Conservation (phyloP, 192 early-diverging fungal genomes). For the Dissophora ornata region DNA sequence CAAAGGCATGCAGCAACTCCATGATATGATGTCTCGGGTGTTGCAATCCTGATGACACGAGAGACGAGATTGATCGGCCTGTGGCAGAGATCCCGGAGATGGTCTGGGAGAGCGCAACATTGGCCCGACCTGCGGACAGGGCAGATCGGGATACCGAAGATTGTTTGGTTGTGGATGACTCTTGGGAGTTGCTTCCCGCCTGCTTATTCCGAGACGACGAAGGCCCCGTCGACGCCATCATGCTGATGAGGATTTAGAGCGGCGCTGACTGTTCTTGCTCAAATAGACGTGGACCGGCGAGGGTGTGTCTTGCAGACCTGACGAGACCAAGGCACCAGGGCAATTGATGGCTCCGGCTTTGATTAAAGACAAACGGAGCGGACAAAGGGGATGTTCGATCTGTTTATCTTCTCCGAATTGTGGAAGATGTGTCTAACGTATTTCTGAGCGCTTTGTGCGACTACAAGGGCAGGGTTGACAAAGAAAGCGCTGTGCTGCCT, state of each 20-base stretch:
- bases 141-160: slow-evolving; percentile 23
- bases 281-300: no score
- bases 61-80: slow-evolving; percentile 45
- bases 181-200: slow-evolving; percentile 1
- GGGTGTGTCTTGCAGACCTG: no score
- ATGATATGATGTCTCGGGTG: slow-evolving; percentile 46
- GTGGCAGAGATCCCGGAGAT: slow-evolving; percentile 50
- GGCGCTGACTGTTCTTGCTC: background rate
- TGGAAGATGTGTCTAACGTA: no score
- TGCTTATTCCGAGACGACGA: slow-evolving; percentile 34
- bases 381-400: no score
- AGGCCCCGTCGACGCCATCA: slow-evolving; percentile 44
- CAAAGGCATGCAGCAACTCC: slow-evolving; percentile 42
- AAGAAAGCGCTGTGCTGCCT: no score
- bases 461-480: no score
- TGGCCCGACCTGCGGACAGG: slow-evolving; percentile 16
- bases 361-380: no score
- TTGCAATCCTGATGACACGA: slow-evolving; percentile 44
- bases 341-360: no score
- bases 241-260: background rate
- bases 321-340: no score
- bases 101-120: slow-evolving; percentile 44
- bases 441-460: no score
- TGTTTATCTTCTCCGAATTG: no score
- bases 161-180: slow-evolving; percentile 6